Evolutionary conservation across 2,329 filamentous ascomycete species (phyloP).

Genomic region (Aspergillus novofumigatus): DNA sequence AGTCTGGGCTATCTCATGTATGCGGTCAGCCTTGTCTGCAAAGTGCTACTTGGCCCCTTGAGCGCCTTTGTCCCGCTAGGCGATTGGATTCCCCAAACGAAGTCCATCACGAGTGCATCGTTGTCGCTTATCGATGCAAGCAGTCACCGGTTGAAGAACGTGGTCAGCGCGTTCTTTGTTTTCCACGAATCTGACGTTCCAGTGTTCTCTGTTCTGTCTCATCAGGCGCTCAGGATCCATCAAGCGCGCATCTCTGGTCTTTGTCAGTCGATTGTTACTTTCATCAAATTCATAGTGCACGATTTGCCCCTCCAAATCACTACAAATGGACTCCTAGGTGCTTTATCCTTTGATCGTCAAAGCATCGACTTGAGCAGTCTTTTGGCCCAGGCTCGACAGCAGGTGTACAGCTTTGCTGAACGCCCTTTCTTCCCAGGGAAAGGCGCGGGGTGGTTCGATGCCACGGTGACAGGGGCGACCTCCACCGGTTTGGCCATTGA

Average conservation of each 20-base stretch:
- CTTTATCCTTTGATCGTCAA: slow-evolving; percentile 19
- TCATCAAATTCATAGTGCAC: slow-evolving; percentile 41
- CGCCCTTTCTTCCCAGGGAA: slow-evolving; percentile 20
- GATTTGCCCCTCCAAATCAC: slow-evolving; percentile 34
- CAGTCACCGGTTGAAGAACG: slow-evolving; percentile 35
- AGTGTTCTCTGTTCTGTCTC: slow-evolving; percentile 72
- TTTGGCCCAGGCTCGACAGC: slow-evolving; percentile 15
- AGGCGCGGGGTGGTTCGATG: slow-evolving; percentile 26
- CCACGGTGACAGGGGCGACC: slow-evolving; percentile 16
- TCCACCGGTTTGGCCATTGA: slow-evolving; percentile 40
- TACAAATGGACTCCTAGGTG: slow-evolving; percentile 21
- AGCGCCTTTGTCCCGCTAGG: slow-evolving; percentile 29
- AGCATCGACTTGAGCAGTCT: slow-evolving; percentile 14
- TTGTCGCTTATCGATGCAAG: slow-evolving; percentile 41
- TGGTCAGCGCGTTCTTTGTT: slow-evolving; percentile 36
- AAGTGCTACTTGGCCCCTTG: slow-evolving; percentile 31
- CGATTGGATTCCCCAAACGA: slow-evolving; percentile 33
- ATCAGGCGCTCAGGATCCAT: slow-evolving; percentile 62
- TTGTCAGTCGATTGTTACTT: slow-evolving; percentile 37
- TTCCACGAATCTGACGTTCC: slow-evolving; percentile 60
- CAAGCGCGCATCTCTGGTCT: slow-evolving; percentile 50
- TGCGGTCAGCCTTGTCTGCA: slow-evolving; percentile 32
- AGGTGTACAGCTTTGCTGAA: slow-evolving; percentile 18
- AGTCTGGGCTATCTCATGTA: slow-evolving; percentile 52
- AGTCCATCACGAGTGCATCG: slow-evolving; percentile 37